A percentile compares a stretch with the other conserved stretches of the same genome.
These are phyloP conservation scores for Trichoderma hamatum DNA, from an alignment of 2,329 filamentous ascomycete species.

Conservation along the genomic window DNA sequence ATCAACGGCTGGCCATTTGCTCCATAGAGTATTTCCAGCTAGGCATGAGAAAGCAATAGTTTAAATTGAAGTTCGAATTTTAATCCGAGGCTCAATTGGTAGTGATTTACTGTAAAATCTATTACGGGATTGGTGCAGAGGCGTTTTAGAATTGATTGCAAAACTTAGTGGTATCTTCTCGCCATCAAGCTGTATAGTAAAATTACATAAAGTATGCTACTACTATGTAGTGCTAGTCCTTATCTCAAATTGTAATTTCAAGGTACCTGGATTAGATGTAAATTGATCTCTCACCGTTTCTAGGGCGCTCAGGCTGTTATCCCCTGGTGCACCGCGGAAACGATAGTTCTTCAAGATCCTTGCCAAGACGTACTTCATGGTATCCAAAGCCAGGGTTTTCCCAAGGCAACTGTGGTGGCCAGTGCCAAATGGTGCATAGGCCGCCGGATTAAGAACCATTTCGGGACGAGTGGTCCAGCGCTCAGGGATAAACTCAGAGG, in stretches of 20 bases:
- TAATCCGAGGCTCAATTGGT: too few relatives aligned
- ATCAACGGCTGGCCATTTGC: slow-evolving; percentile 24
- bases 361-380: slow-evolving; percentile 19
- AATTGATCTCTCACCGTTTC: slow-evolving; percentile 10
- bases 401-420: slow-evolving; percentile 30
- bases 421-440: slow-evolving; percentile 41
- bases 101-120: neutral
- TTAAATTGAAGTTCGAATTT: neutral
- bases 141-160: neutral
- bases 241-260: slow-evolving; percentile 7
- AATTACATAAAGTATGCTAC: neutral
- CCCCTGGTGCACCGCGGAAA: slow-evolving; percentile 8
- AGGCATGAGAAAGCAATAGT: neutral
- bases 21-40: neutral
- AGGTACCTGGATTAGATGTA: neutral
- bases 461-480: slow-evolving; percentile 41
- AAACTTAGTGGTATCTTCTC: neutral
- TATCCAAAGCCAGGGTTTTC: slow-evolving; percentile 14
- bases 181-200: neutral
- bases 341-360: slow-evolving; percentile 21
- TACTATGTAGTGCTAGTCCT: neutral
- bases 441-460: slow-evolving; percentile 38
- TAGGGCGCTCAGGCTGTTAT: neutral
- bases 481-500: slow-evolving; percentile 43
- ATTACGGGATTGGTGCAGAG: neutral